Conservation (phyloP, 1,284 basidiomycete species). For the Inonotus obliquus region DNA sequence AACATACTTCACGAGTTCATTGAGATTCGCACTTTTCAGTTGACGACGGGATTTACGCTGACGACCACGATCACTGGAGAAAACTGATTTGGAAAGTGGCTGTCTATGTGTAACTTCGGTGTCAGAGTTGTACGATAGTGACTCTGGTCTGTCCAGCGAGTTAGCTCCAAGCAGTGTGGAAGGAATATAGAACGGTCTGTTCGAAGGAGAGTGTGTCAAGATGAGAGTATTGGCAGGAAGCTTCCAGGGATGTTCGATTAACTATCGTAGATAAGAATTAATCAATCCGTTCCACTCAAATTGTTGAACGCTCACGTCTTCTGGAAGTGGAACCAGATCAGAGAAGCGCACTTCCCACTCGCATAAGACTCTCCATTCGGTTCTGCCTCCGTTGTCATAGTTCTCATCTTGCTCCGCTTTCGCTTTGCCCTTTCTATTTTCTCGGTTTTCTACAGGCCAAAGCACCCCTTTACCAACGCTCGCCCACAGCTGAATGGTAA, state of each 20-base stretch:
- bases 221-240: constrained; percentile 73
- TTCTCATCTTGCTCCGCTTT: constrained; percentile 19
- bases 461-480: constrained; percentile 30
- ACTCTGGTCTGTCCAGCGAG: constrained; percentile 44
- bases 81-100: not conserved
- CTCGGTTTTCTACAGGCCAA: constrained; percentile 42
- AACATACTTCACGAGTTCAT: constrained; percentile 65
- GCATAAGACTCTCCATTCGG: constrained; percentile 60
- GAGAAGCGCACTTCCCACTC: constrained; percentile 64
- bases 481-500: constrained; percentile 60
- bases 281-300: not conserved
- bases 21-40: constrained; percentile 50
- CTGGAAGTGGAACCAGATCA: constrained; percentile 55
- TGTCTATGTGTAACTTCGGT: constrained; percentile 39
- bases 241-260: constrained; percentile 40
- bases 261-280: constrained; percentile 29
- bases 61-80: constrained; percentile 17
- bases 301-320: constrained; percentile 47
- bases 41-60: constrained; percentile 26
- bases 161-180: constrained; percentile 28
- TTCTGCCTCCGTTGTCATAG: constrained; percentile 15
- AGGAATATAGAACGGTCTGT: constrained; percentile 54
- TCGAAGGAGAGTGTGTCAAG: constrained; percentile 55
- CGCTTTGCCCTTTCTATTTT: constrained; percentile 24
- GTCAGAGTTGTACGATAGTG: constrained; percentile 63